Conservation (phyloP, 2,329 filamentous ascomycete species). For the Aspergillus luchuensis region DNA sequence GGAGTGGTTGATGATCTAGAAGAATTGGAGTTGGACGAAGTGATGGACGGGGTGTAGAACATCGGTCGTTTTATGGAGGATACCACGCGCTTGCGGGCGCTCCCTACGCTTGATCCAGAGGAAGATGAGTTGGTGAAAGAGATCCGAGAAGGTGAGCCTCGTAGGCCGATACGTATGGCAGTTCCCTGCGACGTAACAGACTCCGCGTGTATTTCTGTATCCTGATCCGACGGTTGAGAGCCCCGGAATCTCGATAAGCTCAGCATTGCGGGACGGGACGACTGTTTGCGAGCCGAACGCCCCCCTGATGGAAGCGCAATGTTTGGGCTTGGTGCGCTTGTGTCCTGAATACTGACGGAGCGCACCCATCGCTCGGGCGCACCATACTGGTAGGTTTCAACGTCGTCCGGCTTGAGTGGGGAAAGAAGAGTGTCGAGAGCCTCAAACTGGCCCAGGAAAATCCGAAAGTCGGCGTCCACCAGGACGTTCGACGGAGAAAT, state of each 20-base stretch:
- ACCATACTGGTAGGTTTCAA: constrained; percentile 61
- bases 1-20: constrained; percentile 25
- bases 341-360: constrained; percentile 40
- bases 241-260: constrained; percentile 28
- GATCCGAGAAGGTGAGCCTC: constrained; percentile 32
- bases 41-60: constrained; percentile 37
- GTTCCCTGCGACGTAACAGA: constrained; percentile 40
- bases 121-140: constrained; percentile 39
- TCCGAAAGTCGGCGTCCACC: constrained; percentile 57
- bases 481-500: constrained; percentile 64
- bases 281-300: constrained; percentile 28
- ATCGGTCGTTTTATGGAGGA: constrained; percentile 30
- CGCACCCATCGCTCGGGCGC: constrained; percentile 58
- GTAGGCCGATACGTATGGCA: constrained; percentile 36
- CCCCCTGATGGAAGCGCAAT: constrained; percentile 2
- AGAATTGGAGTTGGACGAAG: constrained; percentile 29
- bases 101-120: constrained; percentile 32
- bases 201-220: constrained; percentile 28
- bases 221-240: constrained; percentile 20
- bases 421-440: constrained; percentile 57
- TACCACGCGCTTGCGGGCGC: constrained; percentile 21
- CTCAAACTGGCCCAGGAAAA: constrained; percentile 62
- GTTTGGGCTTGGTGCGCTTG: neutral
- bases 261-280: constrained; percentile 23
- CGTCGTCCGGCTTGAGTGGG: constrained; percentile 55